Evolutionary conservation across 1,284 basidiomycete species (phyloP).

Genomic region (Cystobasidium pallidum): DNA sequence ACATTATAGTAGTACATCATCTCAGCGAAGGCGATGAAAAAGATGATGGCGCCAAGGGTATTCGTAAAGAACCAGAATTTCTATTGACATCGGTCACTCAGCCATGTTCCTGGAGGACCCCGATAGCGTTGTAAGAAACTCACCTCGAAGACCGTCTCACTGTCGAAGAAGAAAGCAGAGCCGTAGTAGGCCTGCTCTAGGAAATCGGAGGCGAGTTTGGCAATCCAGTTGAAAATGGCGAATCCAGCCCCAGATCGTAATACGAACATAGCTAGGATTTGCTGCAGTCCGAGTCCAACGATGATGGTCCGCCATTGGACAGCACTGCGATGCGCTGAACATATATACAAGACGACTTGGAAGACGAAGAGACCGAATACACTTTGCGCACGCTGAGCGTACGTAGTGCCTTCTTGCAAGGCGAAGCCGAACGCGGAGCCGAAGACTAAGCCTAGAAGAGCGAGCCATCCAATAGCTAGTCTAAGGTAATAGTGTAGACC

Average conservation of each 20-base stretch:
- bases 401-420: slow-evolving; percentile 61
- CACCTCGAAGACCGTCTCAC: slow-evolving; percentile 65
- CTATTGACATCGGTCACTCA: not conserved
- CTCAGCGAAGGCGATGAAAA: slow-evolving; percentile 84
- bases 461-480: slow-evolving; percentile 70
- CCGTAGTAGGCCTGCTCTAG: slow-evolving; percentile 65
- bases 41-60: slow-evolving; percentile 71
- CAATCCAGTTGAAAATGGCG: slow-evolving; percentile 64
- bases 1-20: slow-evolving; percentile 83
- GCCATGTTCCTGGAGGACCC: not conserved
- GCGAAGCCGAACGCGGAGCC: slow-evolving; percentile 34
- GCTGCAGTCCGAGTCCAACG: slow-evolving; percentile 80
- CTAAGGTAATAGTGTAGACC: slow-evolving; percentile 65
- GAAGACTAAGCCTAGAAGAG: slow-evolving; percentile 68
- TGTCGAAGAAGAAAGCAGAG: slow-evolving; percentile 73
- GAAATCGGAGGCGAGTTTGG: slow-evolving; percentile 45
- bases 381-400: slow-evolving; percentile 77
- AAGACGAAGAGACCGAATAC: slow-evolving; percentile 76
- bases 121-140: slow-evolving; percentile 59
- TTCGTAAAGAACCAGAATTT: slow-evolving; percentile 66
- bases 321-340: slow-evolving; percentile 65
- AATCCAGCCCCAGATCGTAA: slow-evolving; percentile 78
- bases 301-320: slow-evolving; percentile 81
- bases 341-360: slow-evolving; percentile 70
- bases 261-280: slow-evolving; percentile 80